These are phyloP conservation scores for Cercospora zeina DNA, from an alignment of 2,329 filamentous ascomycete genomes.

Conservation along the genomic window DNA sequence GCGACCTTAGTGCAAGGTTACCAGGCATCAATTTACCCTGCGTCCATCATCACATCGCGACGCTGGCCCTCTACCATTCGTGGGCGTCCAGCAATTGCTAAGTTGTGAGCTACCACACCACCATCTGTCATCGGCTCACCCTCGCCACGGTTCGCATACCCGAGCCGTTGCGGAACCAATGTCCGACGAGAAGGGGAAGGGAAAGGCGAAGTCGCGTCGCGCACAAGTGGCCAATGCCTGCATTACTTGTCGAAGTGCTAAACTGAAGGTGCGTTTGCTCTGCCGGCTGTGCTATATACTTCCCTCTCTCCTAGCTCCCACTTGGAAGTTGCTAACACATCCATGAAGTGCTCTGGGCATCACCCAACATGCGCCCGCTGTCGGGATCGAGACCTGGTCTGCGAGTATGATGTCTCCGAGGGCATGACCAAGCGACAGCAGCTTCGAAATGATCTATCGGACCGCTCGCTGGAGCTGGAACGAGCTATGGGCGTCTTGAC, in stretches of 20 bases:
- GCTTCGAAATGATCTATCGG: conserved; percentile 22
- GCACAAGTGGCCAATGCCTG: conserved; percentile 22
- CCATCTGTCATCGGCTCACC: not conserved
- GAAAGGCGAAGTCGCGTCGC: conserved; percentile 4
- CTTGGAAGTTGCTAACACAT: not conserved
- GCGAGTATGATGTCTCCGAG: conserved; percentile 29
- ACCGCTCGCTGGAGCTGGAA: conserved; percentile 18
- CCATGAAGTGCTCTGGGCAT: conserved; percentile 21
- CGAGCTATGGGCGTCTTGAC: conserved; percentile 20
- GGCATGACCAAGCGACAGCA: conserved; percentile 30
- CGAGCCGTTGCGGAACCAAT: not conserved
- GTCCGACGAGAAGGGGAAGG: conserved; percentile 6
- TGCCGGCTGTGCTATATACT: not conserved
- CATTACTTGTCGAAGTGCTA: conserved; percentile 16
- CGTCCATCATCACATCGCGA: not conserved
- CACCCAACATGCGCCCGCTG: conserved; percentile 26
- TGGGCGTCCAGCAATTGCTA: not conserved
- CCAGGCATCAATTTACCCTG: not conserved
- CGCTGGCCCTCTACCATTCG: not conserved
- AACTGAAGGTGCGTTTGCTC: conserved; percentile 18
- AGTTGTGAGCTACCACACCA: not conserved
- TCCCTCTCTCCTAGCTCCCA: not conserved
- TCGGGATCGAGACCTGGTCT: conserved; percentile 9
- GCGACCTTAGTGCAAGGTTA: not conserved
- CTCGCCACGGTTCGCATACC: not conserved